Percentiles rank a stretch among this genome's conserved stretches.
Conservation (phyloP, 352 stramenopile genomes). For the Pythium monospermum region DNA sequence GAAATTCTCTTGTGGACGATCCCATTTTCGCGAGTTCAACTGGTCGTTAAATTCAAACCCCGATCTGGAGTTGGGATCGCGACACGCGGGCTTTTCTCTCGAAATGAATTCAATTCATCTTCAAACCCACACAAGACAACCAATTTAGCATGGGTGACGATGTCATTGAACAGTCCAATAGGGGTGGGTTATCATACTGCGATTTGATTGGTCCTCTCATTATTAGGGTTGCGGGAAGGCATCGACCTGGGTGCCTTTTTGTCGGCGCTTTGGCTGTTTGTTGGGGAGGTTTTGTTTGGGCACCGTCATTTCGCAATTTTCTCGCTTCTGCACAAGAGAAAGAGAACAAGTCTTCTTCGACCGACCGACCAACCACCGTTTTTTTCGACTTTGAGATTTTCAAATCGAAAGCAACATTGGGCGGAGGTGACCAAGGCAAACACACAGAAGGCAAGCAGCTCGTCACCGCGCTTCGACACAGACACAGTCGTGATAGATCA, state of each 20-base stretch:
- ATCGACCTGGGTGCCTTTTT: constrained; percentile 21
- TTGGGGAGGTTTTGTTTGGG: constrained; percentile 7
- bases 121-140: neutral
- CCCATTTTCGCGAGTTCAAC: too few species aligned
- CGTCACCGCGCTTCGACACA: too few species aligned
- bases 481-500: too few species aligned
- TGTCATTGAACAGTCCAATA: too few species aligned
- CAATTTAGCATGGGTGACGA: neutral
- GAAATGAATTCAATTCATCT: neutral
- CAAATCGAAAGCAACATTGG: too few species aligned
- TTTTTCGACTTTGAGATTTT: too few species aligned
- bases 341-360: constrained; percentile 5
- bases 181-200: constrained; percentile 8
- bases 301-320: constrained; percentile 43
- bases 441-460: too few species aligned
- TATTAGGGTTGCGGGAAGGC: constrained; percentile 17
- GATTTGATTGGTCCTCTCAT: constrained; percentile 5
- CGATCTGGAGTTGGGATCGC: too few species aligned
- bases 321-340: constrained; percentile 24
- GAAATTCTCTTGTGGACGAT: too few species aligned
- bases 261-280: constrained; percentile 1
- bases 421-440: neutral
- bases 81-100: too few species aligned
- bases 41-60: too few species aligned
- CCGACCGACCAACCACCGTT: constrained; percentile 15